A percentile compares a stretch with the other conserved stretches of the same genome.
Evolutionary conservation across 192 early-diverging fungal species (phyloP).

Genomic region (Entomortierella beljakovae): DNA sequence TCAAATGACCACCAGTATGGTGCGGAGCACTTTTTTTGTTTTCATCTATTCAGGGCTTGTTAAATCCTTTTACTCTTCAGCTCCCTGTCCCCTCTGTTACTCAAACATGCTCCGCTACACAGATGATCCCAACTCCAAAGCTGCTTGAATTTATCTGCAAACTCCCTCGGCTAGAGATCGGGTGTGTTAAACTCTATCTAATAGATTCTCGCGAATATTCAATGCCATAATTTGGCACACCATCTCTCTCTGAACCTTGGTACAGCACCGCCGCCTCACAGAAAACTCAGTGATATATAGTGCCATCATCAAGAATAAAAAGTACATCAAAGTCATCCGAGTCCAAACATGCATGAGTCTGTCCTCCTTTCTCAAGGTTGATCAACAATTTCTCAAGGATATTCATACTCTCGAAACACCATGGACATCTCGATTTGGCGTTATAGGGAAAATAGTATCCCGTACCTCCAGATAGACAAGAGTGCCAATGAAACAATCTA

Average conservation of each 20-base stretch:
- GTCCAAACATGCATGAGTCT: constrained; percentile 17
- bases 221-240: constrained; percentile 13
- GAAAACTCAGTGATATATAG: constrained; percentile 4
- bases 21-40: too few relatives aligned
- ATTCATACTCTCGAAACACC: constrained; percentile 10
- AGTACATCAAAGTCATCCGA: not conserved
- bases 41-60: too few relatives aligned
- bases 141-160: not conserved
- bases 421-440: not conserved
- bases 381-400: not conserved
- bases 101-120: too few relatives aligned
- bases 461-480: not conserved
- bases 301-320: not conserved
- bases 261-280: constrained; percentile 16
- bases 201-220: not conserved
- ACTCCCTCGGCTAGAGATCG: not conserved
- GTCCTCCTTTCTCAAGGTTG: constrained; percentile 1
- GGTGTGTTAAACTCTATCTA: not conserved
- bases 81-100: too few relatives aligned
- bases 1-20: too few relatives aligned
- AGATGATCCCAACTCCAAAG: not conserved
- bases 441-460: too few relatives aligned
- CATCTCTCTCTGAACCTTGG: constrained; percentile 10
- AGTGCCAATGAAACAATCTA: too few relatives aligned
- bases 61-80: too few relatives aligned